Base-by-base conservation (phyloP, 2,329 filamentous ascomycete species). In the Cladosporium sp. region DNA sequence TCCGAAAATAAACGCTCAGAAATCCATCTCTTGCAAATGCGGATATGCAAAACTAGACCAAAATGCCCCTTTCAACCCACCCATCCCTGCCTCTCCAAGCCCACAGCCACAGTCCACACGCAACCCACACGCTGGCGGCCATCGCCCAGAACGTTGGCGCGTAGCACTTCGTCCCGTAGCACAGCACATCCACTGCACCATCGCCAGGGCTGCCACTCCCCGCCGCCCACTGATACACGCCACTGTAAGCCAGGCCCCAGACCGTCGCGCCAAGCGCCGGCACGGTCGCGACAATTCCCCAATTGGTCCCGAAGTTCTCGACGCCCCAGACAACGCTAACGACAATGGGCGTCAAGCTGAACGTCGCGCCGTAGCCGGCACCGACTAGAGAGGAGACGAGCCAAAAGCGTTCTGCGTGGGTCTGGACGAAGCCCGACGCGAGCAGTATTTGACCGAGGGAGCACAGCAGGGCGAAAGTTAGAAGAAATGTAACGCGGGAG, bases 281-380 rank as follows among this genome's bases (percentile, higher is more conserved):
- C 53, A 92, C 84, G 77, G 95, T 93, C 40, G 91, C 90, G 7
- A 97, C 84, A 56, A 97, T 91, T 9, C 93, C 93, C 84, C 92
- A 98, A 63, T 98, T 97, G 0, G 93, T 98, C 54, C 89, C 93
- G 67, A 98, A 97, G 68, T 97, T 98, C 74, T 97, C 91, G 0
- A 95, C 90, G 22, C 93, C 93, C 93, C 93, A 98, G 43, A 98
- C 92, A 9, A 96, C 90, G n/a, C 85, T 89, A 61, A 96, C 86
- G 53, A 97, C 88, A 59, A 97, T 91, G 2, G 93, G 93, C 0
- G 87, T 87, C 5, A 97, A 79, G 44, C 83, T 87, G 74, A 97
- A 98, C 18, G 91, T 82, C 32, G 91, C 91, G 42, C 93, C 93
- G 66, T 98, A 97, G 42, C 93, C 93, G 1, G 90, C 85, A 6